These are phyloP conservation scores for Chloroidium sp. DNA, from an alignment of 163 green algal species.

Conservation along the genomic window DNA sequence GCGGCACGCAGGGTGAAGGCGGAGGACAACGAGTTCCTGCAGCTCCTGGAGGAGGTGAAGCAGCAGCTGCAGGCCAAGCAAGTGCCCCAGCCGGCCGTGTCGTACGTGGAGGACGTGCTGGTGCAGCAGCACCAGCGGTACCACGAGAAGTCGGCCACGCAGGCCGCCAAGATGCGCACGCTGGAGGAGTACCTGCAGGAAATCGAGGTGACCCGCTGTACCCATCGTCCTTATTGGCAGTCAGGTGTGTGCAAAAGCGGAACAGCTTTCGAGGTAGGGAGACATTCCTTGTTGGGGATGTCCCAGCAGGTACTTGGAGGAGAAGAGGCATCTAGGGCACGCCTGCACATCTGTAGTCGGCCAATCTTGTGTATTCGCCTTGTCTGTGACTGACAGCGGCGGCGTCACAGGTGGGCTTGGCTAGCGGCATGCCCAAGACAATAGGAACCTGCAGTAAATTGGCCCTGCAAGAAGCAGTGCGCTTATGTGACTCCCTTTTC, in stretches of 20 bases:
- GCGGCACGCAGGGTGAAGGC: constrained; percentile 5
- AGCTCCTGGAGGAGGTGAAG: constrained; percentile 16
- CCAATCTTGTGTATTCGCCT: background rate
- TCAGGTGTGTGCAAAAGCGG: too few relatives aligned
- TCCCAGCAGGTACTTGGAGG: background rate
- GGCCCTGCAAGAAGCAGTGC: background rate
- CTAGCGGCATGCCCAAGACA: too few relatives aligned
- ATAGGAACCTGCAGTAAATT: too few relatives aligned
- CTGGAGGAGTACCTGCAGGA: constrained; percentile 35
- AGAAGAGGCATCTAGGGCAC: background rate
- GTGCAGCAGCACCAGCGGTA: constrained; percentile 10
- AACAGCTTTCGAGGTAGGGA: too few relatives aligned
- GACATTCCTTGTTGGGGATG: background rate
- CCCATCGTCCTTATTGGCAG: background rate
- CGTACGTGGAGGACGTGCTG: constrained; percentile 33
- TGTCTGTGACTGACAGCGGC: background rate
- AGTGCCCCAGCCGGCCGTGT: constrained; percentile 1
- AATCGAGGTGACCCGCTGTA: constrained; percentile 36
- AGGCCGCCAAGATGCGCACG: constrained; percentile 7
- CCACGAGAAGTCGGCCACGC: constrained; percentile 10
- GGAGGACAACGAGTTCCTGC: constrained; percentile 28
- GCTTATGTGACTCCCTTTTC: background rate
- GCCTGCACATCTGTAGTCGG: background rate
- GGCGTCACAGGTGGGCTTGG: too few relatives aligned
- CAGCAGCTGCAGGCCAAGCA: constrained; percentile 7